A percentile compares a stretch with the other conserved stretches of the same genome.
phyloP scores from a whole-genome alignment of 2,329 filamentous ascomycete genomes.

The Septoria linicola region DNA sequence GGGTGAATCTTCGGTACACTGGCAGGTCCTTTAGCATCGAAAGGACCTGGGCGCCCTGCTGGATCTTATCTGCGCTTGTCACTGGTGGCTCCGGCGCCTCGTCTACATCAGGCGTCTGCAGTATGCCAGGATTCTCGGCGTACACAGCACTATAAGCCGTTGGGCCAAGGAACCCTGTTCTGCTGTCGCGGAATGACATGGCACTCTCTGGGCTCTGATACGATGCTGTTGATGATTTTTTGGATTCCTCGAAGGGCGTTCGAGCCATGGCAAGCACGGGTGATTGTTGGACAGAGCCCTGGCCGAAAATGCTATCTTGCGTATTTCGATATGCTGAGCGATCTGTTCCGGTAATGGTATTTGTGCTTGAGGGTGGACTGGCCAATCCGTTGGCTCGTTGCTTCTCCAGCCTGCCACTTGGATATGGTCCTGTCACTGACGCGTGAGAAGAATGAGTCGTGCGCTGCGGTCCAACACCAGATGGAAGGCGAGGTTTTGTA shows the following conservation, averaged over 20 bases:
- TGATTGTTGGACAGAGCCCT: conserved; percentile 12
- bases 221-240: conserved; percentile 23
- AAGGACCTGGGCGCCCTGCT: conserved; percentile 37
- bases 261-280: conserved; percentile 15
- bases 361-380: conserved; percentile 28
- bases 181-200: conserved; percentile 33
- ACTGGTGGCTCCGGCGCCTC: conserved; percentile 30
- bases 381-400: conserved; percentile 7
- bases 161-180: conserved; percentile 36
- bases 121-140: conserved; percentile 33
- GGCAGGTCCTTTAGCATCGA: conserved; percentile 36
- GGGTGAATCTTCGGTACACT: conserved; percentile 33
- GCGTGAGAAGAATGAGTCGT: conserved; percentile 18
- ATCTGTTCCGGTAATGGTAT: conserved; percentile 13
- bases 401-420: conserved; percentile 5
- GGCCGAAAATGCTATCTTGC: conserved; percentile 9
- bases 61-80: conserved; percentile 34
- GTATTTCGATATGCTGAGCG: conserved; percentile 10
- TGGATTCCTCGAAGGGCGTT: conserved; percentile 19
- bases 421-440: conserved; percentile 16
- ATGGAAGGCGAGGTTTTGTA: conserved; percentile 27
- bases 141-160: conserved; percentile 39
- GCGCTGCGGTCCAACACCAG: conserved; percentile 20
- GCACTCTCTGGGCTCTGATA: conserved; percentile 26
- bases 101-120: conserved; percentile 29